phyloP scores from a whole-genome alignment of 192 early-diverging fungal species.

The Coemansia pectinata region DNA sequence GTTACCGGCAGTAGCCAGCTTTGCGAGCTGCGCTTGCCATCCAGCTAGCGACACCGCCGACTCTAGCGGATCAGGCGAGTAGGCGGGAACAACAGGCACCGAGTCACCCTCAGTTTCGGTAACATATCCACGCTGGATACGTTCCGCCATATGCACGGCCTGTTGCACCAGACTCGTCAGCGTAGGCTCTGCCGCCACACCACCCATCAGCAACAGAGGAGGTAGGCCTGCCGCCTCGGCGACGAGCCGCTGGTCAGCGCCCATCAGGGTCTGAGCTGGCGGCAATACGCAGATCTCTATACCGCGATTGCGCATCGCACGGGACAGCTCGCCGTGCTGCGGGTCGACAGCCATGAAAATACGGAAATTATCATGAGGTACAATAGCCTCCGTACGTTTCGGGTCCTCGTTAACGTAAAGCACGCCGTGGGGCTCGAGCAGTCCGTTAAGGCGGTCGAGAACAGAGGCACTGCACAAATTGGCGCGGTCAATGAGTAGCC shows the following conservation, averaged over 20 bases:
- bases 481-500: slow-evolving; percentile 95
- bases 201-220: neutral
- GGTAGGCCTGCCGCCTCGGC: slow-evolving; percentile 21
- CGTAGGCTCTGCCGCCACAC: neutral
- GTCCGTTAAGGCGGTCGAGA: slow-evolving; percentile 90
- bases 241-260: slow-evolving; percentile 17
- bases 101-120: neutral
- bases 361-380: slow-evolving; percentile 87
- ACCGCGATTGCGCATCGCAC: slow-evolving; percentile 97
- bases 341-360: slow-evolving; percentile 97
- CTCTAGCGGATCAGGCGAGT: slow-evolving; percentile 15
- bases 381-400: slow-evolving; percentile 59
- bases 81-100: neutral
- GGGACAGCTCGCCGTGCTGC: slow-evolving; percentile 85
- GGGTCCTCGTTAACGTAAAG: slow-evolving; percentile 91
- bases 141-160: slow-evolving; percentile 34
- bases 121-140: slow-evolving; percentile 37
- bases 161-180: slow-evolving; percentile 31
- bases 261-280: neutral
- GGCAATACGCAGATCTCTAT: slow-evolving; percentile 76
- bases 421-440: slow-evolving; percentile 87
- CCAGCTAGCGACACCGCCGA: slow-evolving; percentile 10
- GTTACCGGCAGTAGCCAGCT: neutral
- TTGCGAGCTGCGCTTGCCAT: slow-evolving; percentile 34
- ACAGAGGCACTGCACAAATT: slow-evolving; percentile 95